Percentiles rank a stretch among this genome's conserved stretches.
These are phyloP conservation scores for Calonectria fujianensis DNA, from an alignment of 2,329 filamentous ascomycete genomes.

Conservation along the genomic window DNA sequence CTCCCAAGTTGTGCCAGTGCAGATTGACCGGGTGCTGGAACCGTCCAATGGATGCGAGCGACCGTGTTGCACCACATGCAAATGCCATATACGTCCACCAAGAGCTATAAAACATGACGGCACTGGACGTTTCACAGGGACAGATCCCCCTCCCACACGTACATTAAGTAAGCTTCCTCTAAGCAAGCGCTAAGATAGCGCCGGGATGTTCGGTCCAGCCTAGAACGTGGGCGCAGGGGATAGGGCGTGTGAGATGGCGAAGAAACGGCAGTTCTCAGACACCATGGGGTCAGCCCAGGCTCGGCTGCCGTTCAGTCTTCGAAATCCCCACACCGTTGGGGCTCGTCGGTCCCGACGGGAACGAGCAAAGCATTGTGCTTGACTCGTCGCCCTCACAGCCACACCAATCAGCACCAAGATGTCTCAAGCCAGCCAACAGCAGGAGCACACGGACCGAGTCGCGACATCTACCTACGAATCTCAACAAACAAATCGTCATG, in stretches of 20 bases:
- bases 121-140: constrained; percentile 26
- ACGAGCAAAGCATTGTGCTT: constrained; percentile 48
- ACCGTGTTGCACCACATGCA: constrained; percentile 9
- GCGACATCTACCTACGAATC: constrained; percentile 7
- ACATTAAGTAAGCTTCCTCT: constrained; percentile 45
- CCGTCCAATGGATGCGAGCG: background rate
- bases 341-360: constrained; percentile 54
- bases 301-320: constrained; percentile 33
- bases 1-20: constrained; percentile 5
- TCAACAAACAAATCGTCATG: background rate
- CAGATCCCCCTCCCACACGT: background rate
- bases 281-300: constrained; percentile 40
- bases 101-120: constrained; percentile 11
- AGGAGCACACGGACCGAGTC: constrained; percentile 23
- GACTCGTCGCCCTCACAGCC: constrained; percentile 47
- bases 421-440: constrained; percentile 33
- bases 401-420: constrained; percentile 47
- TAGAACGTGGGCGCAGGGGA: constrained; percentile 53
- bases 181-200: constrained; percentile 43
- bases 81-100: background rate
- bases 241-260: constrained; percentile 32
- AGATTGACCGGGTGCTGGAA: background rate
- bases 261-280: constrained; percentile 29
- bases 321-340: constrained; percentile 53
- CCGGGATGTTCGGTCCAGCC: constrained; percentile 50